phyloP scores from a whole-genome alignment of 2,329 filamentous ascomycete species.

The Sordariomycetes sp. region DNA sequence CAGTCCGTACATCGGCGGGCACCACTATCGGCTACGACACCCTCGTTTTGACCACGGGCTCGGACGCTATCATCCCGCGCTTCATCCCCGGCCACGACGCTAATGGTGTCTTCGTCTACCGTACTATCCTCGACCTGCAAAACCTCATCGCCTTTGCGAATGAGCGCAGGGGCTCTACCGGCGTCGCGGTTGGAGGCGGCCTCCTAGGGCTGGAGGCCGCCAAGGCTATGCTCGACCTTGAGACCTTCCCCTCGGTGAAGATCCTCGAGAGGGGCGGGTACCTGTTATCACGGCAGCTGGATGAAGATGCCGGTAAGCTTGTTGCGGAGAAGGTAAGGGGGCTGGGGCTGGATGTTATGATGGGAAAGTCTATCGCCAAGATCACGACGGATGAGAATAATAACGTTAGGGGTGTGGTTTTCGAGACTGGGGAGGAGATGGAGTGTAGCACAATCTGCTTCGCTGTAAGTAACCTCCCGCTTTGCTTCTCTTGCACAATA shows the following conservation, averaged over 20 bases:
- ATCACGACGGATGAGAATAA: conserved; percentile 58
- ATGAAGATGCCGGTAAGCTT: conserved; percentile 66
- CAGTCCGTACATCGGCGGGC: conserved; percentile 57
- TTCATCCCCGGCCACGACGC: conserved; percentile 69
- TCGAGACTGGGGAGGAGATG: conserved; percentile 69
- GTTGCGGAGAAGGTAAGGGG: conserved; percentile 69
- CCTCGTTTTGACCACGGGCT: conserved; percentile 75
- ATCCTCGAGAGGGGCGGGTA: conserved; percentile 73
- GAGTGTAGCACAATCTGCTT: conserved; percentile 76
- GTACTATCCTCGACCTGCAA: conserved; percentile 71
- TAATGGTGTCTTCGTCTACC: conserved; percentile 77
- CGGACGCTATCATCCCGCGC: conserved; percentile 55
- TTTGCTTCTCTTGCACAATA: background rate
- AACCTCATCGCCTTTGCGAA: conserved; percentile 62
- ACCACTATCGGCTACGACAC: conserved; percentile 62
- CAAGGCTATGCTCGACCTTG: conserved; percentile 81
- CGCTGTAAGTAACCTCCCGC: conserved; percentile 26
- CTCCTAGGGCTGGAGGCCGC: conserved; percentile 78
- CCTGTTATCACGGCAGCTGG: conserved; percentile 72
- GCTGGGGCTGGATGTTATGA: conserved; percentile 69
- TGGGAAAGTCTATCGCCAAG: conserved; percentile 60
- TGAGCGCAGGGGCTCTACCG: conserved; percentile 51
- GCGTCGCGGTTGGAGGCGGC: conserved; percentile 72
- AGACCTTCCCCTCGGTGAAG: conserved; percentile 59
- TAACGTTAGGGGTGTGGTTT: conserved; percentile 58